These are phyloP conservation scores for Neurospora crassa DNA, from an alignment of 2,329 filamentous ascomycete species.

Conservation along the genomic window DNA sequence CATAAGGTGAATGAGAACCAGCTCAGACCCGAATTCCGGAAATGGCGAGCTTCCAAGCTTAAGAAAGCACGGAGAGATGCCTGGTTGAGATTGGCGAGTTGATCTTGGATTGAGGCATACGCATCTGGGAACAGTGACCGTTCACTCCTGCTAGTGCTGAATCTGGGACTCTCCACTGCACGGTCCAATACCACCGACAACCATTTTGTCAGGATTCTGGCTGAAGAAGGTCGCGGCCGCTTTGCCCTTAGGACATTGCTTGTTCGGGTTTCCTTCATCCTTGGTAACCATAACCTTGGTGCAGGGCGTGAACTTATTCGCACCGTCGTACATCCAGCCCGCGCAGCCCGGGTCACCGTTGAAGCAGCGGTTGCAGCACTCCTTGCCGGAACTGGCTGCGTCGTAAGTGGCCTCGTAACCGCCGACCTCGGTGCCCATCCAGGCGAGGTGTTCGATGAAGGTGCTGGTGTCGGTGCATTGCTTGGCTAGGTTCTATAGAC, in stretches of 20 bases:
- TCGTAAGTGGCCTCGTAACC: conserved; percentile 5
- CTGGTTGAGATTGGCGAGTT: not conserved
- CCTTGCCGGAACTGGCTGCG: conserved; percentile 2
- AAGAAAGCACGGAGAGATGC: not conserved
- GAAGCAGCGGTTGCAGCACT: conserved; percentile 14
- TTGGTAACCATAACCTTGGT: conserved; percentile 8
- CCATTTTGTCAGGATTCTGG: not conserved
- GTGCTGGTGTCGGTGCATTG: conserved; percentile 4
- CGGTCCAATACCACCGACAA: not conserved
- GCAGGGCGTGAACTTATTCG: conserved; percentile 13
- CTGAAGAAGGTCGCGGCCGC: conserved; percentile 1
- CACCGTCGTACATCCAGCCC: conserved; percentile 13
- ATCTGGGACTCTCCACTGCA: not conserved
- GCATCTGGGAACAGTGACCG: not conserved
- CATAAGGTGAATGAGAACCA: not conserved
- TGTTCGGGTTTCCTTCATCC: not conserved
- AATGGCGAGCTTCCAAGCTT: not conserved
- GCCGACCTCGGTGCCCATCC: conserved; percentile 6
- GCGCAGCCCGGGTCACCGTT: conserved; percentile 8
- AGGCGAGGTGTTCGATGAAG: conserved; percentile 8
- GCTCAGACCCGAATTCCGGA: not conserved
- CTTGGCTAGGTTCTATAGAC: not conserved
- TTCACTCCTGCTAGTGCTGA: not conserved
- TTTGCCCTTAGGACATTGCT: conserved; percentile 12
- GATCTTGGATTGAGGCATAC: not conserved